These are phyloP conservation scores for Colletotrichum magnum DNA, from an alignment of 2,329 filamentous ascomycete species.

Conservation along the genomic window DNA sequence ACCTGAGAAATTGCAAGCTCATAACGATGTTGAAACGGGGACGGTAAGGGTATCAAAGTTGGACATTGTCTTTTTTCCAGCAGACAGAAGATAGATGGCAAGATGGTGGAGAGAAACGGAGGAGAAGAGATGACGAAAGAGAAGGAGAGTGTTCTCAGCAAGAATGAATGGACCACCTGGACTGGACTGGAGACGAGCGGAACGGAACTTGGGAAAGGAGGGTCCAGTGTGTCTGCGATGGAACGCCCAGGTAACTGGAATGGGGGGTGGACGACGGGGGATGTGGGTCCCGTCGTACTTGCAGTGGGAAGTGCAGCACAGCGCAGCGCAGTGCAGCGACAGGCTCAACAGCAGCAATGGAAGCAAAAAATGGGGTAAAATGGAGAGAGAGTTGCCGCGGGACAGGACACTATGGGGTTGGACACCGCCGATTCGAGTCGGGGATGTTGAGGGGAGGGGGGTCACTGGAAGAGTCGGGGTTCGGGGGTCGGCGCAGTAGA, in stretches of 20 bases:
- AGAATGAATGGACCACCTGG: no score
- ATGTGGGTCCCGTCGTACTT: no score
- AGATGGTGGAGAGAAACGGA: neutral
- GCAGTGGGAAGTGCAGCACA: constrained; percentile 7
- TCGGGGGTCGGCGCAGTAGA: constrained; percentile 12
- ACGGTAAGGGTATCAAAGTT: constrained; percentile 13
- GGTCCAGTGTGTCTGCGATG: constrained; percentile 22
- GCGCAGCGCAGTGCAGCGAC: neutral
- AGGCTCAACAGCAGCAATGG: neutral
- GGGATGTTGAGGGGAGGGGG: constrained; percentile 3
- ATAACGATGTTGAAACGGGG: constrained; percentile 30
- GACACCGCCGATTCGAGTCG: constrained; percentile 11
- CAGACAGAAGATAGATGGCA: neutral
- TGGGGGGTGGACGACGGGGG: constrained; percentile 18
- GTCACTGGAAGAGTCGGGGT: neutral
- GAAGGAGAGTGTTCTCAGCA: constrained; percentile 1
- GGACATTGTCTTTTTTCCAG: constrained; percentile 31
- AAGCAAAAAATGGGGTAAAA: constrained; percentile 37
- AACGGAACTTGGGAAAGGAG: constrained; percentile 21
- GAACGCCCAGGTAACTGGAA: constrained; percentile 35
- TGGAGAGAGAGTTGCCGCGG: constrained; percentile 23
- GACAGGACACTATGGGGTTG: constrained; percentile 3
- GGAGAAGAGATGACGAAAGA: neutral
- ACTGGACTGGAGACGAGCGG: constrained; percentile 28
- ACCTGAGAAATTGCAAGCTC: constrained; percentile 23